Base-by-base conservation (phyloP, 2,329 filamentous ascomycete genomes). In the Trichothecium roseum region DNA sequence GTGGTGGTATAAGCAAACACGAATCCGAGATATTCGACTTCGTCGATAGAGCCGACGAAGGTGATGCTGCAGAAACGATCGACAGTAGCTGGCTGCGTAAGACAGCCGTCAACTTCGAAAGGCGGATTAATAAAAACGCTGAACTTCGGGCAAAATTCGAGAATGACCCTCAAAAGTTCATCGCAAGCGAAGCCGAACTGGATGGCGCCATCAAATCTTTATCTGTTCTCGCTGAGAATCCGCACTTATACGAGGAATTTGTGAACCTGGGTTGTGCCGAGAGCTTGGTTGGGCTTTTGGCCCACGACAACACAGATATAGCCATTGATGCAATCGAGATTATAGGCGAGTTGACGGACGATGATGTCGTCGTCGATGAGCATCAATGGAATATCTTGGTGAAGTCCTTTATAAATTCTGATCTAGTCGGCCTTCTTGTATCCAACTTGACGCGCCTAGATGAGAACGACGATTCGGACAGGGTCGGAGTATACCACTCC, bases 281-380 rank as follows among this genome's bases (percentile, higher is more conserved):
- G 4, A 88, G 81, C 37, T 59, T 98, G 34, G 85, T 94, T 2
- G 75, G 80, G 2, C 60, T 98, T 35, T 64, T 98, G 33, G 81
- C 89, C 13, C 91, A 98, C 55, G 91, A 98, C 49, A 98, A 98
- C 55, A 89, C 88, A 1, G 91, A 98, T 52, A 93, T 98, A 44
- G 87, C 91, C 9, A 94, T 96, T 48, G 84, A 82, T 43, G 84
- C 82, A 1, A 79, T 94, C 34, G 84, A 96, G 61, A 84, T 95
- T 32, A 75, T 98, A 34, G 80, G 77, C 37, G 91, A 98, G 61
- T 64, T 96, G 45, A 93, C 86, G 12, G 91, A 96, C 49, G 88
- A 98, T 53, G 89, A 96, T 51, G 85, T 94, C 3, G 71, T 79
- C 29, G 85, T 84, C 3, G 77, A 81, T 40, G 79, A 87, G 47